Percentiles rank a stretch among this genome's conserved stretches.
Conservation (phyloP, 1,284 basidiomycete genomes). For the Ceratobasidium theobromae region DNA sequence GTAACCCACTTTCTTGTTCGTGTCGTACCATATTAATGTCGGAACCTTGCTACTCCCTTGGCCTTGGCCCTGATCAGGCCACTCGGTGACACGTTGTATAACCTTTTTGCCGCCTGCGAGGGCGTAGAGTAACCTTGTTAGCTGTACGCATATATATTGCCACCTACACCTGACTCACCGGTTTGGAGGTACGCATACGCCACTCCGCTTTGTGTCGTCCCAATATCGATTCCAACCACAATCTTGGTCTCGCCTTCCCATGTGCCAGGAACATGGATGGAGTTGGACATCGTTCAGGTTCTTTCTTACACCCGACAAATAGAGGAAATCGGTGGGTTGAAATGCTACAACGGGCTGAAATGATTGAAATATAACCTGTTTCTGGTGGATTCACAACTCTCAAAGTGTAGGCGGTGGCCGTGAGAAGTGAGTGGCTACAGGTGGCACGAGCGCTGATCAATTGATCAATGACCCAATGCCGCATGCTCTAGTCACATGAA, state of each 20-base stretch:
- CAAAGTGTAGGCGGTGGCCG: too few relatives aligned
- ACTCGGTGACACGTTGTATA: conserved; percentile 17
- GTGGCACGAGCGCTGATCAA: too few relatives aligned
- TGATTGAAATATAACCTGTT: too few relatives aligned
- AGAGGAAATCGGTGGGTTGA: too few relatives aligned
- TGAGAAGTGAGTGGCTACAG: too few relatives aligned
- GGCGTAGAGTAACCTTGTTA: too few relatives aligned
- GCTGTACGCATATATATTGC: too few relatives aligned
- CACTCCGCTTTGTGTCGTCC: conserved; percentile 31
- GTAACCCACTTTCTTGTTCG: not conserved
- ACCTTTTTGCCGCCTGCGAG: not conserved
- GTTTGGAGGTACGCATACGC: conserved; percentile 9
- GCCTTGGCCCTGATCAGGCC: conserved; percentile 30
- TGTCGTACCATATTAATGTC: conserved; percentile 29
- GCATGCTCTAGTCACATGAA: too few relatives aligned
- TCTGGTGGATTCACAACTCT: too few relatives aligned
- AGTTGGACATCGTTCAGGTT: not conserved
- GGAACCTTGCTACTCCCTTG: conserved; percentile 26
- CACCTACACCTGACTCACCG: not conserved
- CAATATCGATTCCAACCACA: conserved; percentile 32
- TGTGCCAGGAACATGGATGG: conserved; percentile 1
- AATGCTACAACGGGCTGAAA: too few relatives aligned
- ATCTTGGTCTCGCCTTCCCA: conserved; percentile 31
- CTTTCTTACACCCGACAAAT: not conserved
- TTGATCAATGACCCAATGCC: too few relatives aligned